These are phyloP conservation scores for Pleurotus salmoneostramineus DNA, from an alignment of 768 basidiomycete species.

Conservation along the genomic window DNA sequence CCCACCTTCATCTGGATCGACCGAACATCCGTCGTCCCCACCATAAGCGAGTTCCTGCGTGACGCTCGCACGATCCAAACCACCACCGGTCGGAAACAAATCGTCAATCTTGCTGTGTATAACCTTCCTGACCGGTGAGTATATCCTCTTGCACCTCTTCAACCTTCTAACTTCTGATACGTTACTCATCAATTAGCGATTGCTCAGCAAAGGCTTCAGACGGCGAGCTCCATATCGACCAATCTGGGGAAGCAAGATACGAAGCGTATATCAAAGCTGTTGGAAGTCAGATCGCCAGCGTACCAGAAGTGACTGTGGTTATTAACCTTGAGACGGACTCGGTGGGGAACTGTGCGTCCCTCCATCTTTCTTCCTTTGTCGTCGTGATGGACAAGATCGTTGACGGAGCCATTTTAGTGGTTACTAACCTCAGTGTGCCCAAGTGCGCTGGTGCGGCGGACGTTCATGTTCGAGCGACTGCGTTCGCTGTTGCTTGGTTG, in stretches of 20 bases:
- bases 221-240: constrained; percentile 24
- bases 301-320: constrained; percentile 20
- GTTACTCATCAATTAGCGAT: constrained; percentile 14
- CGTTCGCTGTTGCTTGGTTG: constrained; percentile 24
- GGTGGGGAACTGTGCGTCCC: constrained; percentile 19
- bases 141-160: background rate
- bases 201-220: constrained; percentile 27
- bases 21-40: constrained; percentile 4
- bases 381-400: too few relatives aligned
- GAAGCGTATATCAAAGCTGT: constrained; percentile 25
- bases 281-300: constrained; percentile 15
- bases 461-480: constrained; percentile 20
- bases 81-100: constrained; percentile 13
- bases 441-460: constrained; percentile 26
- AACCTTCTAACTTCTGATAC: background rate
- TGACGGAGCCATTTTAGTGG: constrained; percentile 6
- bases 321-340: constrained; percentile 28
- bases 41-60: background rate
- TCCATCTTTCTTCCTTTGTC: background rate
- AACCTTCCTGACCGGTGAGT: constrained; percentile 23
- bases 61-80: constrained; percentile 4
- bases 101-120: constrained; percentile 28
- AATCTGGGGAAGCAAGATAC: constrained; percentile 26
- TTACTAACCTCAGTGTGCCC: constrained; percentile 20
- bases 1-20: constrained; percentile 19